These are phyloP conservation scores for Chaetomium fimeti DNA, from an alignment of 495 filamentous ascomycete genomes.

Conservation along the genomic window DNA sequence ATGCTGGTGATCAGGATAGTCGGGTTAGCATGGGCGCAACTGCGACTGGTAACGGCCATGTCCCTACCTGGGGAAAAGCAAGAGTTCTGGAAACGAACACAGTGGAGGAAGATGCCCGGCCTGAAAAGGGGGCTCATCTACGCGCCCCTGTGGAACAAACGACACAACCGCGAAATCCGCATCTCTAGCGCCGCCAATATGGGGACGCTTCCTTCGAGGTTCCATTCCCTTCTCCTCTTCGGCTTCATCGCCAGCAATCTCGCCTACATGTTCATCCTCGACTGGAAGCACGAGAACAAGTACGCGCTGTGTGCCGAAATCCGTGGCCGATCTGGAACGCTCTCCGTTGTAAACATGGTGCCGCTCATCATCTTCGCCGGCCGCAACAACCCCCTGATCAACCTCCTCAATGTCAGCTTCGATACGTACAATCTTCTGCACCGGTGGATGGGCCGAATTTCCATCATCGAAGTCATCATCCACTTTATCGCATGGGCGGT, in stretches of 20 bases:
- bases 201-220: constrained; percentile 79
- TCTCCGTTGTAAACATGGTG: constrained; percentile 88
- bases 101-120: constrained; percentile 52
- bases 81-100: constrained; percentile 48
- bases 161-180: constrained; percentile 84
- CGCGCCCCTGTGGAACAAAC: constrained; percentile 74
- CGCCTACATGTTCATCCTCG: constrained; percentile 60
- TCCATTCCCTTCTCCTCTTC: constrained; percentile 71
- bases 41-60: constrained; percentile 53
- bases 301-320: constrained; percentile 58
- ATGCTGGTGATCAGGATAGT: constrained; percentile 46
- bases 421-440: constrained; percentile 96
- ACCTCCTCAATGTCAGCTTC: constrained; percentile 79
- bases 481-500: constrained; percentile 75
- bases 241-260: constrained; percentile 64
- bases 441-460: constrained; percentile 89
- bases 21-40: constrained; percentile 45
- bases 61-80: constrained; percentile 44
- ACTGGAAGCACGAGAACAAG: constrained; percentile 53
- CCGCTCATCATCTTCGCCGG: constrained; percentile 84
- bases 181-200: constrained; percentile 75
- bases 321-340: constrained; percentile 78
- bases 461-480: constrained; percentile 70
- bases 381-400: constrained; percentile 90
- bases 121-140: constrained; percentile 80